Conservation (phyloP, 2,329 filamentous ascomycete genomes). For the Arthroderma uncinatum region DNA sequence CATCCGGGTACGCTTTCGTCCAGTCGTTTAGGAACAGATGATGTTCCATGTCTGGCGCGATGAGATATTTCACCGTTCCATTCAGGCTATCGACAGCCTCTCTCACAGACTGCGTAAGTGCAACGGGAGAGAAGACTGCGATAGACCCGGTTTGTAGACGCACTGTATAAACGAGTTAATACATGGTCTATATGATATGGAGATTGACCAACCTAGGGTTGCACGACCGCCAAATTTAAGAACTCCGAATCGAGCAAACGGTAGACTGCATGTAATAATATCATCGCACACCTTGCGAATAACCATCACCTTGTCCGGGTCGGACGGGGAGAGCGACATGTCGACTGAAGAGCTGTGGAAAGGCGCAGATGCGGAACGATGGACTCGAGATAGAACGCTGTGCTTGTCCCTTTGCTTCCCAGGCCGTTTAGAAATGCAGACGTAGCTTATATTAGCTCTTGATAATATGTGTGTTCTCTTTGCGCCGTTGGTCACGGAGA, state of each 20-base stretch:
- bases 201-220: constrained; percentile 56
- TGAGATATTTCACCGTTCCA: constrained; percentile 67
- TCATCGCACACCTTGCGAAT: constrained; percentile 66
- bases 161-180: constrained; percentile 40
- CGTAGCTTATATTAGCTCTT: background rate
- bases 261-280: constrained; percentile 50
- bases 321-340: constrained; percentile 48
- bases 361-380: background rate
- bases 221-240: constrained; percentile 77
- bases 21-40: constrained; percentile 87
- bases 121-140: constrained; percentile 84
- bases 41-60: constrained; percentile 83
- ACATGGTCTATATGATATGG: background rate
- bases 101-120: constrained; percentile 63
- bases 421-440: background rate
- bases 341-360: background rate
- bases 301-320: constrained; percentile 77
- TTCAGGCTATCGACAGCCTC: constrained; percentile 51
- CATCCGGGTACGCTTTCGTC: constrained; percentile 65
- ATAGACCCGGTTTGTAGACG: constrained; percentile 66
- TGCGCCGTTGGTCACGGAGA: constrained; percentile 1
- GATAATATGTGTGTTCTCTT: background rate
- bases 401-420: background rate
- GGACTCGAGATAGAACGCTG: background rate
- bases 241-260: constrained; percentile 69